phyloP scores from a whole-genome alignment of 306 rosid genomes.

The Prosopis cineraria region DNA sequence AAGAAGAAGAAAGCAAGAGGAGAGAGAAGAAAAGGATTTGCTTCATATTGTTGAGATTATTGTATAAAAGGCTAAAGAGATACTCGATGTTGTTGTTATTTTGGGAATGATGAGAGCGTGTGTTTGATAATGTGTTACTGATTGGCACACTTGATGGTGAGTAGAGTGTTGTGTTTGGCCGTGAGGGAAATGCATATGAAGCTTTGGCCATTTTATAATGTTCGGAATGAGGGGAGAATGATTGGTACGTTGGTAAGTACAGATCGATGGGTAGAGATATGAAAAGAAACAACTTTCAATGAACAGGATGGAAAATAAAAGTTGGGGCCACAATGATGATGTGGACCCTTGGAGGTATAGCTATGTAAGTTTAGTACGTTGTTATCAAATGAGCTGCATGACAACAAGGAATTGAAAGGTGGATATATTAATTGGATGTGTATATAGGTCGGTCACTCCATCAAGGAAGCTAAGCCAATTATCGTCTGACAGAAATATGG shows the following conservation, averaged over 20 bases:
- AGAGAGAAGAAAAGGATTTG: conserved; percentile 37
- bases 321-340: too few species aligned
- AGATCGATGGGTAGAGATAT: conserved; percentile 22
- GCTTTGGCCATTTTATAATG: conserved; percentile 39
- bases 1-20: conserved; percentile 23
- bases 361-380: too few species aligned
- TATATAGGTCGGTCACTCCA: conserved; percentile 30
- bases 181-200: conserved; percentile 33
- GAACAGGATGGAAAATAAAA: too few species aligned
- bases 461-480: neutral
- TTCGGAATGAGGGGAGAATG: neutral
- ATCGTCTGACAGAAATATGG: neutral
- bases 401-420: too few species aligned
- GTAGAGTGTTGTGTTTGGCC: neutral
- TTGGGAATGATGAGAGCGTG: too few species aligned
- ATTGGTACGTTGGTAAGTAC: conserved; percentile 20
- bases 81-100: neutral
- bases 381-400: too few species aligned
- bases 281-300: too few species aligned
- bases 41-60: conserved; percentile 20
- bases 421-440: conserved; percentile 4
- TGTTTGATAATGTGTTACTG: neutral
- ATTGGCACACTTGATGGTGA: neutral
- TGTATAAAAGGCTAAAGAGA: neutral
- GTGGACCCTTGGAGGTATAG: too few species aligned